Base-by-base conservation (phyloP, 2,329 filamentous ascomycete species). In the Rhytidhysteron rufulum region DNA sequence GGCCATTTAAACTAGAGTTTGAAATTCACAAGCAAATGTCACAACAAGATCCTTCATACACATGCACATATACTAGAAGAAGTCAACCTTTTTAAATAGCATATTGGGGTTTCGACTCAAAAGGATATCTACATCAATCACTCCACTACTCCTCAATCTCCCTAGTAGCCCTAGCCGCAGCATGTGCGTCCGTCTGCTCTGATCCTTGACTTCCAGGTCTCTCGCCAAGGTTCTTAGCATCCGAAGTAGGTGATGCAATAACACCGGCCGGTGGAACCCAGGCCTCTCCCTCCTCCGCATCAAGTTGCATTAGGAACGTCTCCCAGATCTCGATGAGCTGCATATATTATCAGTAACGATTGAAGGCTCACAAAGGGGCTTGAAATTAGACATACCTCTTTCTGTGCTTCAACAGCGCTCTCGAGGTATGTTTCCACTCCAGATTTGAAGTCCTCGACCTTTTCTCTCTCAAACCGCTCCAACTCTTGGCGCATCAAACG, bases 401-500 rank as follows among this genome's bases (percentile, higher is more conserved):
- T 98, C 71, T 98, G 93, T 40, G 91, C 93, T 69, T 98, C 93
- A 4, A 98, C 89, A 3, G 93, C 88, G 58, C 93, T 90, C 72
- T 98, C 93, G 54, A 98, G 68, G 68, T 95, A 98, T 1, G 93
- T 98, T 72, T 98, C 93, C 2, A 98, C 90, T 0, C 90, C 91
- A 47, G 86, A 93, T 75, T 98, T 98, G 68, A 98, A 98, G 63
- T 98, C 93, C 63, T 98, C 93, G 3, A 98, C 93, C 73, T 98
- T 98, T 69, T 98, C 93, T 55, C 80, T 80, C 70, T 98, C 93
- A 58, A 98, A 98, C 15, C 90, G 78, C 57, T 97, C 93, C 51
- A 98, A 74, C 66, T 98, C 93, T 25, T 77, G 77, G 44, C 88
- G 82, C 89, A 98, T 93, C 59, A 96, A 71, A 10, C 89, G 78